Evolutionary conservation across 2,329 filamentous ascomycete genomes (phyloP), one percentile per base, ranked within the genome.

Genomic region (Aspergillus arachidicola): DNA sequence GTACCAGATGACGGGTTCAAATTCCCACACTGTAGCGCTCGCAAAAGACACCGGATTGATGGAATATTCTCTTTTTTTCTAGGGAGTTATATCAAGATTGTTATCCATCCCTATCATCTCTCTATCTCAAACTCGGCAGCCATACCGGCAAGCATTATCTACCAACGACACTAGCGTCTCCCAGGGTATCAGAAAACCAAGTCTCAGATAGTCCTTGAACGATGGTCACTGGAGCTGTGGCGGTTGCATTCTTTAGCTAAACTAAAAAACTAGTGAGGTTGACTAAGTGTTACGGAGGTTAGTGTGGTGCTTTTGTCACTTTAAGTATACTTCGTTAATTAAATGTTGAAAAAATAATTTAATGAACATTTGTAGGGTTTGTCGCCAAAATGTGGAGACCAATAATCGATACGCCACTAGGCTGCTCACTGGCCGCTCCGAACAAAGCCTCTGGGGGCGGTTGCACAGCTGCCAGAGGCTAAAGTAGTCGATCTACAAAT

Each of bases 401-500:
- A 65, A 67, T 50, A 54, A 60, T 65, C 51, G 34, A 43, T 56
- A 63, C 63, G 59, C 63, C 63, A 64, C 57, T 32, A 54, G 57
- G 59, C 58, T 60, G 46, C 57, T 46, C 54, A 57, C 45, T 56
- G 62, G 59, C 41, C 57, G 51, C 56, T 53, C 61, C 64, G 59
- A 66, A 53, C 55, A 58, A 59, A 64, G 62, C 62, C 63, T 63
- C 51, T 55, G 10, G 51, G 34, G 57, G 61, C 16, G 51, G 51
- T 55, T 55, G 51, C 34, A 38, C 51, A 55, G 32, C n/a, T 38
- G 21, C 51, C 51, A 55, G 30, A 54, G 28, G 34, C 58, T 64
- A 56, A 34, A 59, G 55, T 57, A 59, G 32, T 50, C 60, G 66
- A 68, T 65, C 66, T 64, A 66, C 62, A 65, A 68, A 67, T 66